Conservation (phyloP, 352 stramenopile genomes). For the Phytophthora fragariaefolia region DNA sequence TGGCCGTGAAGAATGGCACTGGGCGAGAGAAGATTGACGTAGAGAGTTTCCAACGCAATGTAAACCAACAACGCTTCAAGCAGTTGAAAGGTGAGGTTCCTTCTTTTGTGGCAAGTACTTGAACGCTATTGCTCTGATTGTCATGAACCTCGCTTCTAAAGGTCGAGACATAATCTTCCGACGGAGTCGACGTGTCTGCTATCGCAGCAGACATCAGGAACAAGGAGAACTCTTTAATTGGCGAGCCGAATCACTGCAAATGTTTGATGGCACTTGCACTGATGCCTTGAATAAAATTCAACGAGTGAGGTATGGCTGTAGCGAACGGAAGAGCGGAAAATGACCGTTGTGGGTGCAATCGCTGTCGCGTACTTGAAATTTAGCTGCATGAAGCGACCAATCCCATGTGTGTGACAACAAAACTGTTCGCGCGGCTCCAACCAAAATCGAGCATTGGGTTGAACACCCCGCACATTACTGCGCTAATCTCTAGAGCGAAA, state of each 20-base stretch:
- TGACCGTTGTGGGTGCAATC: not conserved
- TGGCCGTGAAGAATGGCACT: slow-evolving; percentile 29
- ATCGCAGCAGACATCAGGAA: slow-evolving; percentile 15
- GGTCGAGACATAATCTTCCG: slow-evolving; percentile 4
- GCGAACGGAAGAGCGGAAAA: not conserved
- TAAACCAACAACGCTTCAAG: slow-evolving; percentile 27
- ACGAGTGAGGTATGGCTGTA: not conserved
- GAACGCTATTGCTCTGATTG: not conserved
- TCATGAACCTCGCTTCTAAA: slow-evolving; percentile 1
- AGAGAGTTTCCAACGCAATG: slow-evolving; percentile 29
- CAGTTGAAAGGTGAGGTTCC: slow-evolving; percentile 4
- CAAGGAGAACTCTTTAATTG: not conserved
- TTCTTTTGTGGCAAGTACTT: not conserved
- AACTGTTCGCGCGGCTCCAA: slow-evolving; percentile 3
- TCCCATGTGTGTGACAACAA: slow-evolving; percentile 6
- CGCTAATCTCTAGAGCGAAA: not conserved
- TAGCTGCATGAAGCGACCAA: not conserved
- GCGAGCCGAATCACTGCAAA: not conserved
- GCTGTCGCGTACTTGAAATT: not conserved
- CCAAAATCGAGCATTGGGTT: not conserved
- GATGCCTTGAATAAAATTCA: not conserved
- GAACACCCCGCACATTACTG: not conserved
- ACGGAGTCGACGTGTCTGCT: slow-evolving; percentile 7
- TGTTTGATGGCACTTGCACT: not conserved
- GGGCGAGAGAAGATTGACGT: slow-evolving; percentile 25